Percentiles rank a stretch among this genome's conserved stretches.
Evolutionary conservation across 2,329 filamentous ascomycete species (phyloP).

Genomic region (Tolypocladium endophyticum): DNA sequence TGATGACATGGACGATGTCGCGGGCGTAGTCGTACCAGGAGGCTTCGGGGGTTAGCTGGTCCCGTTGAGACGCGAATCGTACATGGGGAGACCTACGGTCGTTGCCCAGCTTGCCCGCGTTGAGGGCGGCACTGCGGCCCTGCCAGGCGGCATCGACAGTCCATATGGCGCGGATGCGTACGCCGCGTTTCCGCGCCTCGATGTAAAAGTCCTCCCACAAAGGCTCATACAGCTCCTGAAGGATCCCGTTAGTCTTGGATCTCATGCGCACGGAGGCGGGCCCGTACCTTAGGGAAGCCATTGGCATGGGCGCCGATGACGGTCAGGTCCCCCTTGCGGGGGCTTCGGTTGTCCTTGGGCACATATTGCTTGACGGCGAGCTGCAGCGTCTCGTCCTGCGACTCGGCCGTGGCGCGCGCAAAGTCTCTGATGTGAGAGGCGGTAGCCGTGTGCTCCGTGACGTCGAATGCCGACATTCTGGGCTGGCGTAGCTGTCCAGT

Average conservation of each 20-base stretch:
- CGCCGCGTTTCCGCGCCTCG: slow-evolving; percentile 43
- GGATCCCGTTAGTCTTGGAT: background rate
- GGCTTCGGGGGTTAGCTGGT: slow-evolving; percentile 34
- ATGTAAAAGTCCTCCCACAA: slow-evolving; percentile 75
- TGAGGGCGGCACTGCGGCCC: slow-evolving; percentile 67
- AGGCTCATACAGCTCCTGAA: slow-evolving; percentile 80
- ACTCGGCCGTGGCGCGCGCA: slow-evolving; percentile 56
- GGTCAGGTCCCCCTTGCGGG: slow-evolving; percentile 67
- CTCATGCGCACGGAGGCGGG: background rate
- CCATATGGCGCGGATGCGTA: slow-evolving; percentile 74
- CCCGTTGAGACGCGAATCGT: background rate
- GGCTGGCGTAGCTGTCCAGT: background rate
- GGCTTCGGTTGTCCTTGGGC: slow-evolving; percentile 57
- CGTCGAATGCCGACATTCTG: slow-evolving; percentile 34
- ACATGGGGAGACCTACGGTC: slow-evolving; percentile 50
- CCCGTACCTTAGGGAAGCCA: slow-evolving; percentile 71
- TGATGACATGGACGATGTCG: slow-evolving; percentile 77
- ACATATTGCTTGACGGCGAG: slow-evolving; percentile 83
- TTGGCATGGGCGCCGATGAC: slow-evolving; percentile 85
- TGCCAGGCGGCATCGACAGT: slow-evolving; percentile 85
- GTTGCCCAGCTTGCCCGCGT: slow-evolving; percentile 67
- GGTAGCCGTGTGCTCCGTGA: slow-evolving; percentile 64
- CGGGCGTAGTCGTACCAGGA: slow-evolving; percentile 79
- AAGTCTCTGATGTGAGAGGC: slow-evolving; percentile 78
- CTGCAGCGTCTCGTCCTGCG: slow-evolving; percentile 64